Conservation (phyloP, 441 rosid genomes). For the Erysimum pusillum region DNA sequence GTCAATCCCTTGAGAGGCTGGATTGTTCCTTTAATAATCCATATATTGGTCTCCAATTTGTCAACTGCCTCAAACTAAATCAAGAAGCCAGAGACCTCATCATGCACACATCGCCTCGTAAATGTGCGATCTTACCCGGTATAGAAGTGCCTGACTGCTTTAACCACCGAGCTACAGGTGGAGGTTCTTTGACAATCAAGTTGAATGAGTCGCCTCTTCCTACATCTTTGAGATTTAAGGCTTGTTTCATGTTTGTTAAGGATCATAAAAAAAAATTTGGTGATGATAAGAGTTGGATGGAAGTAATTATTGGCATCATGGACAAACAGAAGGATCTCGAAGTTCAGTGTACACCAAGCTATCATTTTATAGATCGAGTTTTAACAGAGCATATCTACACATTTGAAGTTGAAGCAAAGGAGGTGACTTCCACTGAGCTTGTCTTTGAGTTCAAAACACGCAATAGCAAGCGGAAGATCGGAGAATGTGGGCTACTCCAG, state of each 20-base stretch:
- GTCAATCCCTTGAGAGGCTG: not conserved
- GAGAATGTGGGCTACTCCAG: not conserved
- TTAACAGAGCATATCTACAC: slow-evolving; percentile 3
- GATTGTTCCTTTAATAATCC: not conserved
- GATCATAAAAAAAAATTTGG: not conserved
- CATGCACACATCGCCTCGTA: not conserved
- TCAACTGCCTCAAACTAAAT: not conserved
- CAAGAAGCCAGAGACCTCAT: not conserved
- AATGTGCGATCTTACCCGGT: not conserved
- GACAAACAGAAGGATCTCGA: not conserved
- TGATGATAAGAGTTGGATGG: not conserved
- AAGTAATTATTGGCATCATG: not conserved
- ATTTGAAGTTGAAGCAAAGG: not conserved
- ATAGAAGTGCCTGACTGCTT: not conserved
- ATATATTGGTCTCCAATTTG: not conserved
- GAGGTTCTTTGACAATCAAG: not conserved
- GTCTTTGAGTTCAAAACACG: not conserved
- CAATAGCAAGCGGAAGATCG: not conserved
- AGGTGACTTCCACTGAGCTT: slow-evolving; percentile 8
- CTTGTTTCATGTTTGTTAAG: not conserved
- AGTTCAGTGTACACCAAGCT: too few relatives aligned
- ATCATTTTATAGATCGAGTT: rapidly evolving
- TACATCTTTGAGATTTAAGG: not conserved
- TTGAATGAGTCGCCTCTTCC: not conserved
- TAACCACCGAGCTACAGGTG: not conserved